A percentile compares a stretch with the other conserved stretches of the same genome.
Conservation (phyloP, 352 stramenopile genomes). For the Blastocystis sp. region DNA sequence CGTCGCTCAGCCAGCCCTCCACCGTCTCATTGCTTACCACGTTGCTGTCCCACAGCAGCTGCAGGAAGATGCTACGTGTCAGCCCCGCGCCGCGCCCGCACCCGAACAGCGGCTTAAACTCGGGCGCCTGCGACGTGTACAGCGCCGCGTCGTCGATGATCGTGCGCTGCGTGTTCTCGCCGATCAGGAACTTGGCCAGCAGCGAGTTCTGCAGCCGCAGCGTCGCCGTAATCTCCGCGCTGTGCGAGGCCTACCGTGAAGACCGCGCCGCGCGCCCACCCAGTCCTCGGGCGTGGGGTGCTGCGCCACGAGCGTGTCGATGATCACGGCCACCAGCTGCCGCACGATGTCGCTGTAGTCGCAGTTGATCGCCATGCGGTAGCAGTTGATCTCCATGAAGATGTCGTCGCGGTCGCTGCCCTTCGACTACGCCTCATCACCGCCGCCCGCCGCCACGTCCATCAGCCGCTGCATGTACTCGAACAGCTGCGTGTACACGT, state of each 20-base stretch:
- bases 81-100: neutral
- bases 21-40: constrained; percentile 30
- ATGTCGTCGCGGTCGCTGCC: constrained; percentile 6
- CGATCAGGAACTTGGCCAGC: constrained; percentile 35
- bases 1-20: constrained; percentile 7
- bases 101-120: constrained; percentile 51
- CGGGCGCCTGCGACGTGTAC: neutral
- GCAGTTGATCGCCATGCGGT: constrained; percentile 55
- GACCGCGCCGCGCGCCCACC: neutral
- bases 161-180: neutral
- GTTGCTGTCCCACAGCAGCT: constrained; percentile 30
- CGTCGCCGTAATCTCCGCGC: neutral
- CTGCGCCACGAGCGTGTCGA: neutral
- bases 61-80: constrained; percentile 8
- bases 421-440: neutral
- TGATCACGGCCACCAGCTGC: constrained; percentile 44
- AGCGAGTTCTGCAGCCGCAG: neutral
- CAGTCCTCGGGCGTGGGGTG: neutral
- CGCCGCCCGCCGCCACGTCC: neutral
- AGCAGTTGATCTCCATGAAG: constrained; percentile 62
- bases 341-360: constrained; percentile 49
- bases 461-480: constrained; percentile 29
- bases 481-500: constrained; percentile 9
- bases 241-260: neutral
- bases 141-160: constrained; percentile 45